Evolutionary conservation across 192 early-diverging fungal genomes (phyloP), one percentile per base, ranked within the genome.

Genomic region (Physocladia obscura): DNA sequence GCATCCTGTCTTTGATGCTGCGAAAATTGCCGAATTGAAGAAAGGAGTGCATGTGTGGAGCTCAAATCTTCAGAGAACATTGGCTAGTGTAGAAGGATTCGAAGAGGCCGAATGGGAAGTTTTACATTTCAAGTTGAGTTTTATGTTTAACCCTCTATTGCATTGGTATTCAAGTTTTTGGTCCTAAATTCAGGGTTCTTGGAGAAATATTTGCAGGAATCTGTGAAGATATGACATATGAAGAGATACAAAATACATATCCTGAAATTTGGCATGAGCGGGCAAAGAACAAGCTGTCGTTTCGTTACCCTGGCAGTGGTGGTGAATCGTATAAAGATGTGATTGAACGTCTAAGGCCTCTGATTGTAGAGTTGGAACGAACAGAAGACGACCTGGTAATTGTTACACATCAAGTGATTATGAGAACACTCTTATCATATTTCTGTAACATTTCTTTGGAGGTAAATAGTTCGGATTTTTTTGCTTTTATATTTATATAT

Each of bases 251-350:
- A 54, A 48, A 74, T 52, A 47, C 76, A 24, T 92, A 89, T 60
- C 96, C 96, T 3, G 85, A 89, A 36, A 95, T 97, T 70, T 96
- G 81, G 67, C 77, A 79, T 30, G 89, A 84, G n/a, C 88, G 95
- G 26, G 80, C 86, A 70, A 78, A 81, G 38, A 91, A 93, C 79
- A 98, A 98, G 79, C 82, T 98, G 40, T 84, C 90, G 76, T 97
- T 95, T 65, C 87, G 96, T 27, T 98, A 97, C 74, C 95, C 96
- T 3, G 96, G 96, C 19, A 89, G 93, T 55, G 96, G 96, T 38
- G 96, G 96, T 37, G 96, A 98, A 78, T 92, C 90, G 21, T 96
- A 96, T 63, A 59, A 88, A 70, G 96, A 98, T 73, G 95, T 98
- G 24, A 94, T 98, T 56, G 92, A 97, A 75, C 84, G 95, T 22